Evolutionary conservation across 2,329 filamentous ascomycete genomes (phyloP), one percentile per base, ranked within the genome.

Genomic region (Cryphonectria nitschkei): DNA sequence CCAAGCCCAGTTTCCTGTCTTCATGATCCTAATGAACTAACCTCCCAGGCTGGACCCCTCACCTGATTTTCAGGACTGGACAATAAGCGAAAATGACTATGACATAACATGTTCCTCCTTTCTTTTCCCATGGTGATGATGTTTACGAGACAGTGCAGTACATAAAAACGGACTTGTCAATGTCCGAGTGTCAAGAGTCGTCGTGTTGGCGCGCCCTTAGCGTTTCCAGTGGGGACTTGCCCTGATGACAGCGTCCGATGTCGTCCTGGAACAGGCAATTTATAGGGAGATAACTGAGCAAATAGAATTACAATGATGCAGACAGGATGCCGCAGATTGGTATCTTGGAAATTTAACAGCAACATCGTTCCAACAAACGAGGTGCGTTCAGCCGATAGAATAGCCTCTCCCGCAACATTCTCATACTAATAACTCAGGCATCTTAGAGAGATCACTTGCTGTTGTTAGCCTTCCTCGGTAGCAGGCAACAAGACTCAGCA

Each of bases 261-360:
- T 72, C 70, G 61, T 67, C 16, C 43, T 54, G 50, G 2, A 52
- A 50, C 74, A 75, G 76, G 73, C 76, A 37, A 54, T 39, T 50
- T 68, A 41, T 26, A 69, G 52, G 39, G 60, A 32, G 32, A n/a
- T 13, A 37, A 16, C 8, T 13, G 5, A 26, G 29, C 39, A 32
- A 16, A 32, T 32, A 8, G 26, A 58, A 32, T 8, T 58, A 19
- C 14, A 34, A 6, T 19, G 19, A 58, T 32, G 8, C 19, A 34
- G 26, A 58, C 2, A 32, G 1, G 13, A 58, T 32, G 26, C 14
- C 54, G 16, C 32, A 5, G 3, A 58, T 8, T 6, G 29, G 6
- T 6, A 7, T 26, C 13, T 32, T 14, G 26, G 13, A 34, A 34
- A 16, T 13, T 19, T 19, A 3, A 32, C 26, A 8, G 14, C 26